Evolutionary conservation across 192 early-diverging fungal species (phyloP), one percentile per base, ranked within the genome.

Genomic region (Allomyces macrogynus): DNA sequence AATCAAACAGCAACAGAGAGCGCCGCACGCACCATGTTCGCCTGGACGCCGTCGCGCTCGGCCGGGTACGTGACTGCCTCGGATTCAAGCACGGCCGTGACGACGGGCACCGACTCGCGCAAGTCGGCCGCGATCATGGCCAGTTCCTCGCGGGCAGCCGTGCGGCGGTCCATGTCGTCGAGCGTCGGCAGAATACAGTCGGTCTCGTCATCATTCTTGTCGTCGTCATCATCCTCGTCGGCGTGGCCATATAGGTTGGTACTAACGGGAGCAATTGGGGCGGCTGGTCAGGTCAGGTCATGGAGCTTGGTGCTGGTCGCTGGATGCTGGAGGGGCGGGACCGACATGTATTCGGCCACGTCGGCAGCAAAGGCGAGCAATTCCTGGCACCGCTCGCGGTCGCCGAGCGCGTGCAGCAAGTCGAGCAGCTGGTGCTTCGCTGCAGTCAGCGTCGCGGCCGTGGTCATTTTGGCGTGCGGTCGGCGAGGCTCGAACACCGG

Each of bases 121-220:
- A 82, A 63, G 27, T 82, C 79, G 60, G 75, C 65, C 32, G 79
- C 77, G 61, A 82, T 80, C 62, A 75, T 72, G 62, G 72, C 77
- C 7, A 82, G 68, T 26, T 72, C 61, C 71, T 73, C 66, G 43
- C 70, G 70, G 0, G 66, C 32, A 27, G 43, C 54, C 18, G 43
- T 42, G 32, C 63, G 63, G 22, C 16, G 44, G 24, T 24, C 67
- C 23, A 68, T 44, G 32, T 40, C 32, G 32, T 62, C 54, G n/a
- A 71, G 63, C 4, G 20, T 12, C n/a, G 70, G 65, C 54, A 68
- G 60, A 54, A 68, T 64, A 12, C 62, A 65, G 0, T 22, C 60
- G 0, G 61, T 60, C 10, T 54, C 43, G 1, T 60, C 32, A 22
- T 67, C 67, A 11, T 43, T 42, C 14, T 23, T 32, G 10, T 65